Evolutionary conservation across 179 eudicot genomes (phyloP).

Genomic region (Carnegiea gigantea): DNA sequence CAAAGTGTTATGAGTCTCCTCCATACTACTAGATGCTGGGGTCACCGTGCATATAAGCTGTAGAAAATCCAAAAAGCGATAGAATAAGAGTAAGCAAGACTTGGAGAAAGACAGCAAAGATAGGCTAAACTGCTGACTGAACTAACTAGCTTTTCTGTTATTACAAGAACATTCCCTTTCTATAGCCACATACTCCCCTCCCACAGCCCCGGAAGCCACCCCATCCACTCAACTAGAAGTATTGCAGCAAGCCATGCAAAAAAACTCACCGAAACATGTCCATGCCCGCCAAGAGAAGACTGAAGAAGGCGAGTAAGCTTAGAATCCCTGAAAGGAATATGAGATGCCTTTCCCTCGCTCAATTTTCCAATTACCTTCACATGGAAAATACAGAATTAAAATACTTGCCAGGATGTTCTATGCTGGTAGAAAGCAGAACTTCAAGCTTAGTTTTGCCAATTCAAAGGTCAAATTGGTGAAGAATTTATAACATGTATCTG

Average conservation of each 20-base stretch:
- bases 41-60: constrained; percentile 99
- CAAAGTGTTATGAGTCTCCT: constrained; percentile 96
- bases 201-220: not conserved
- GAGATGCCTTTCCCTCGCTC: constrained; percentile 97
- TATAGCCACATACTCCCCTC: not conserved
- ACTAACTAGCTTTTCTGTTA: not conserved
- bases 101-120: not conserved
- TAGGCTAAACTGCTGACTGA: not conserved
- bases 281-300: constrained; percentile 94
- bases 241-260: not conserved
- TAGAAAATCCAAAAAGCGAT: constrained; percentile 4
- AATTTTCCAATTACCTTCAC: constrained; percentile 94
- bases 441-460: not conserved
- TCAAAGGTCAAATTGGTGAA: not conserved
- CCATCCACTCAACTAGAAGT: not conserved
- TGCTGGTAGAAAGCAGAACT: not conserved
- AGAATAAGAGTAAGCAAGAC: constrained; percentile 4
- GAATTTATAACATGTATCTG: not conserved
- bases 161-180: not conserved
- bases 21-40: constrained; percentile 98
- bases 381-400: constrained; percentile 18
- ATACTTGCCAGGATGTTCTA: not conserved
- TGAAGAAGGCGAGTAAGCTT: constrained; percentile 96
- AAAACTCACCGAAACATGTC: constrained; percentile 93
- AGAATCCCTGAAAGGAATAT: constrained; percentile 95